Base-by-base conservation (phyloP, 768 basidiomycete species). In the Pisolithus orientalis region DNA sequence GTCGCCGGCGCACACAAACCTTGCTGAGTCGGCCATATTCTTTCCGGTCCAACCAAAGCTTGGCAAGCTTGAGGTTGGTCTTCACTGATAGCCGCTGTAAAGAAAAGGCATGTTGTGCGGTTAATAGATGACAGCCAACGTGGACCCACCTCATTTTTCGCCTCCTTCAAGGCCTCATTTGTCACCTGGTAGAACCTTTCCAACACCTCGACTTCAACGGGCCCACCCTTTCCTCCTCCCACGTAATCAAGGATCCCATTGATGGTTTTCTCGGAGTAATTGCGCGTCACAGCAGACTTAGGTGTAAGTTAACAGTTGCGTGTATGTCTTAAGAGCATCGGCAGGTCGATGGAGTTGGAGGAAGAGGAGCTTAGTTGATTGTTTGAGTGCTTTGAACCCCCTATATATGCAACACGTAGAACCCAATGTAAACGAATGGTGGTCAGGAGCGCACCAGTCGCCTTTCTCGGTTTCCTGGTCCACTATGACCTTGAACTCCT, bases 331-430 rank as follows among this genome's bases (percentile, higher is more conserved):
- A 53, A 98, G 72, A 0, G 96, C 96, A 47, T 94, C 88, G 44
- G 79, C 77, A 21, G 94, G 93, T 63, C 90, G 76, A 59, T 82
- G 80, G 27, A 94, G 77, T 24, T 72, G 74, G 47, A 95, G 78
- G 67, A 88, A 99, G 51, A 94, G 81, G 48, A 97, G 75, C 68
- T 99, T 99, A 16, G 94, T 97, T 47, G 89, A 90, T 62, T 99
- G 96, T 63, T 99, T 99, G 54, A 99, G 78, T 5, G 94, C 91
- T 68, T 99, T 99, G 81, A 99, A 99, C 2, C 94, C 96, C 95
- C 94, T 97, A 34, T 34, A 34, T 27, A 28, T 6, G 47, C 39
- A 21, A 52, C 38, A 21, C 37, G 24, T 44, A 4, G 11, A 6
- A 24, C 8, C 1, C 16, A 9, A 9, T 6, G 24, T 2, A 24